phyloP scores from a whole-genome alignment of 106 monocot species.

The Allium fistulosum region DNA sequence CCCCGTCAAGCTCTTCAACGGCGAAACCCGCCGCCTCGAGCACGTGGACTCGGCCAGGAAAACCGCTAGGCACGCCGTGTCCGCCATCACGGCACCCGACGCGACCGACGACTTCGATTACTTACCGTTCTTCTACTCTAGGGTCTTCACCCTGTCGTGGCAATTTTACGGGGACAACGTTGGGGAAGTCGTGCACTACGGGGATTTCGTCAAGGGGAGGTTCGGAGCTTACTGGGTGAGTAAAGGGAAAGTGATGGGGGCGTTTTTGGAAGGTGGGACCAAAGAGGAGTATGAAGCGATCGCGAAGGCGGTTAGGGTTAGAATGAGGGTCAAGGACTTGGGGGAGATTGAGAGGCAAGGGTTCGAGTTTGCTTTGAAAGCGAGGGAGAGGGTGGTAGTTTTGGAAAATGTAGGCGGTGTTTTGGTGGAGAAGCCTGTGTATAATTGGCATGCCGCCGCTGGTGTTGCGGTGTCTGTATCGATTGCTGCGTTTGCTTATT shows the following conservation, averaged over 20 bases:
- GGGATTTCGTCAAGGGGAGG: constrained; percentile 44
- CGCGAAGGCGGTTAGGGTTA: constrained; percentile 44
- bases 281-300: constrained; percentile 81
- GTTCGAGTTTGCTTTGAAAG: constrained; percentile 46
- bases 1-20: constrained; percentile 79
- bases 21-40: constrained; percentile 71
- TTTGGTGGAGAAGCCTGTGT: constrained; percentile 29
- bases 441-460: constrained; percentile 52
- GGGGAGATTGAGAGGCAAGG: constrained; percentile 55
- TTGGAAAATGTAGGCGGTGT: constrained; percentile 10
- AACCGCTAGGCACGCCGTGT: constrained; percentile 78
- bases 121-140: constrained; percentile 93
- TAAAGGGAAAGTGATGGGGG: constrained; percentile 50
- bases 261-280: constrained; percentile 83
- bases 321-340: constrained; percentile 22
- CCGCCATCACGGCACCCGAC: constrained; percentile 49
- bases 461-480: constrained; percentile 52
- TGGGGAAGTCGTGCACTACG: constrained; percentile 78
- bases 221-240: constrained; percentile 89
- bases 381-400: constrained; percentile 12
- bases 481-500: constrained; percentile 64
- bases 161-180: constrained; percentile 92
- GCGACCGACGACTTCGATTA: constrained; percentile 64
- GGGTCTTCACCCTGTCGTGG: constrained; percentile 90
- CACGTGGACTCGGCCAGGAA: constrained; percentile 92